These are phyloP conservation scores for Ophiostoma pallidulum DNA, from an alignment of 2,329 filamentous ascomycete genomes.

Conservation along the genomic window DNA sequence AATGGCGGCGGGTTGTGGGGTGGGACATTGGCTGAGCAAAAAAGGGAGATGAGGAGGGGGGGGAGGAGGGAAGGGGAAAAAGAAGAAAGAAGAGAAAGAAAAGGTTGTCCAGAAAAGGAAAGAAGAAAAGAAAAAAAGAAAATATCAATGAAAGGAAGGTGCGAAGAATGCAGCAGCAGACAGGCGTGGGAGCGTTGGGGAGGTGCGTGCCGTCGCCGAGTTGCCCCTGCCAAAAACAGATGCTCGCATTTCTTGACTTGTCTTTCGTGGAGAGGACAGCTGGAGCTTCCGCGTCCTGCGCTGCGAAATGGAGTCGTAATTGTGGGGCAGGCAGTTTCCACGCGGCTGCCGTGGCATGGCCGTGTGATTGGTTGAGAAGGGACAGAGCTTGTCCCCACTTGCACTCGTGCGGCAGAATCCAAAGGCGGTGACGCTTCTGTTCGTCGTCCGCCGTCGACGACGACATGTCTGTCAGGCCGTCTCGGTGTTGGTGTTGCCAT, in stretches of 20 bases:
- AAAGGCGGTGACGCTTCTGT: conserved; percentile 6
- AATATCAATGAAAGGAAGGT: background rate
- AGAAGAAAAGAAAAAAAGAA: background rate
- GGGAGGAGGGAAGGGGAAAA: background rate
- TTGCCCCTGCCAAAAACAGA: conserved; percentile 6
- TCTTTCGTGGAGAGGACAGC: conserved; percentile 15
- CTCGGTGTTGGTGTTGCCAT: no score
- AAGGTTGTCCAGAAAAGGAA: no score
- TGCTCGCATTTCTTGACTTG: conserved; percentile 1
- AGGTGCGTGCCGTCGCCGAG: conserved; percentile 3
- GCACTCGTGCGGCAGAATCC: conserved; percentile 5
- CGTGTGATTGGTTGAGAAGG: conserved; percentile 1
- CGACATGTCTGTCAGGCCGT: no score
- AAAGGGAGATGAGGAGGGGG: background rate
- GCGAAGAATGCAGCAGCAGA: background rate
- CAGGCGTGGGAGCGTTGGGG: background rate
- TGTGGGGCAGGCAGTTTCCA: no score
- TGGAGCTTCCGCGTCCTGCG: conserved; percentile 13
- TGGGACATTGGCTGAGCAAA: no score
- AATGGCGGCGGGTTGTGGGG: background rate
- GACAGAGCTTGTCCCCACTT: conserved; percentile 1
- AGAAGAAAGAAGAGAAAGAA: background rate
- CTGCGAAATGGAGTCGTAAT: no score
- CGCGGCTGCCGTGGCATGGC: conserved; percentile 6
- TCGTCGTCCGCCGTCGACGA: no score